Conservation (phyloP, 495 filamentous ascomycete genomes). For the Daldinia caldariorum region DNA sequence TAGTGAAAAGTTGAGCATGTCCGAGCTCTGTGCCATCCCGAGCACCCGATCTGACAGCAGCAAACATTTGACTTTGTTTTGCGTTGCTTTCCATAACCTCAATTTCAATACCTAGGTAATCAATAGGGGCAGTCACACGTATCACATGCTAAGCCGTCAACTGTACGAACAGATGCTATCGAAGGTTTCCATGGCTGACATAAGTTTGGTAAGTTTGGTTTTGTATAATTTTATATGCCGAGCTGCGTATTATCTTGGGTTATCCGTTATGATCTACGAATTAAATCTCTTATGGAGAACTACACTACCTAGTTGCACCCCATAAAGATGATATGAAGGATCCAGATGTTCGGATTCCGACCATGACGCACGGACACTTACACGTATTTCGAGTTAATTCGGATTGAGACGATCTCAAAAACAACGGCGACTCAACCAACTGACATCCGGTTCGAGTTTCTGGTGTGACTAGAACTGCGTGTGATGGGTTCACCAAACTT, state of each 20-base stretch:
- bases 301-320: background rate
- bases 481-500: constrained; percentile 15
- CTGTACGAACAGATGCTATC: background rate
- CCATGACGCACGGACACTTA: constrained; percentile 3
- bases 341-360: constrained; percentile 1
- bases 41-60: constrained; percentile 15
- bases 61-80: constrained; percentile 30
- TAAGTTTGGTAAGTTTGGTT: background rate
- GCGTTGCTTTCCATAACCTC: constrained; percentile 30
- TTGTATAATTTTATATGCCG: background rate
- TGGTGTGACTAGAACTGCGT: constrained; percentile 3
- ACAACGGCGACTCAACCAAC: constrained; percentile 17
- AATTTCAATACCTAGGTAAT: too few species aligned
- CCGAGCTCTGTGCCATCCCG: background rate
- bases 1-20: constrained; percentile 1
- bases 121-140: constrained; percentile 21
- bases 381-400: background rate
- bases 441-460: constrained; percentile 12
- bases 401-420: constrained; percentile 10
- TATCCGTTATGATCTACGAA: background rate
- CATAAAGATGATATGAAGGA: background rate
- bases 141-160: constrained; percentile 19
- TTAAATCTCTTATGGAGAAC: background rate
- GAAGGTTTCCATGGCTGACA: background rate
- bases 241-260: background rate